Evolutionary conservation across 2,329 filamentous ascomycete species (phyloP).

Genomic region (Amauroascus niger): DNA sequence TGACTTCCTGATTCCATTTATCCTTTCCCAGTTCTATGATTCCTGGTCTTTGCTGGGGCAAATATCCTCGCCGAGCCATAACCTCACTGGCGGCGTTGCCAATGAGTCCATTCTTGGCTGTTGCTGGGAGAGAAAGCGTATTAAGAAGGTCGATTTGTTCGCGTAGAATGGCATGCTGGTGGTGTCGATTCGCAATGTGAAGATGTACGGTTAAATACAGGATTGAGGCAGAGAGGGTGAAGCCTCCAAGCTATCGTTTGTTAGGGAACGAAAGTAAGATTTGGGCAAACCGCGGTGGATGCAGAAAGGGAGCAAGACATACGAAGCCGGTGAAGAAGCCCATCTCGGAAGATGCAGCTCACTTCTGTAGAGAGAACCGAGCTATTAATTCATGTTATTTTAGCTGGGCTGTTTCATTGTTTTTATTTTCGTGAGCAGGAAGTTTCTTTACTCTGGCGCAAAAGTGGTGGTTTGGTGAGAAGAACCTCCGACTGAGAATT

Average conservation of each 20-base stretch:
- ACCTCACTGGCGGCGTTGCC: constrained; percentile 11
- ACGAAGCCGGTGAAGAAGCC: constrained; percentile 68
- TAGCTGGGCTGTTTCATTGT: not conserved
- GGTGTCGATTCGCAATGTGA: constrained; percentile 57
- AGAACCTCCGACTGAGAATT: no score
- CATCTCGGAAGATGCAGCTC: constrained; percentile 39
- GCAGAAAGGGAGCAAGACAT: constrained; percentile 30
- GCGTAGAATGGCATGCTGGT: constrained; percentile 37
- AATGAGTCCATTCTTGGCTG: not conserved
- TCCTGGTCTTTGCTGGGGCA: constrained; percentile 14
- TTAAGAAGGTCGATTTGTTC: constrained; percentile 38
- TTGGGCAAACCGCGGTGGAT: not conserved
- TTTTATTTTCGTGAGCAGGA: not conserved
- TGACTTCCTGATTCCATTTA: constrained; percentile 66
- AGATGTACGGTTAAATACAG: constrained; percentile 62
- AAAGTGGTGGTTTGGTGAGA: no score
- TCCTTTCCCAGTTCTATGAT: constrained; percentile 62
- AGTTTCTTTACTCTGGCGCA: no score
- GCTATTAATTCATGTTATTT: not conserved
- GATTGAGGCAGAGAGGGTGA: constrained; percentile 62
- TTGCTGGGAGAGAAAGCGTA: constrained; percentile 26
- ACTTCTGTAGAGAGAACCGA: not conserved
- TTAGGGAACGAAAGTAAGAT: not conserved
- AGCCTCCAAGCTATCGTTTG: constrained; percentile 55
- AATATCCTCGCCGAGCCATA: constrained; percentile 17